A percentile compares a stretch with the other conserved stretches of the same genome.
These are phyloP conservation scores for Lachnellula occidentalis DNA, from an alignment of 2,329 filamentous ascomycete genomes.

Conservation along the genomic window DNA sequence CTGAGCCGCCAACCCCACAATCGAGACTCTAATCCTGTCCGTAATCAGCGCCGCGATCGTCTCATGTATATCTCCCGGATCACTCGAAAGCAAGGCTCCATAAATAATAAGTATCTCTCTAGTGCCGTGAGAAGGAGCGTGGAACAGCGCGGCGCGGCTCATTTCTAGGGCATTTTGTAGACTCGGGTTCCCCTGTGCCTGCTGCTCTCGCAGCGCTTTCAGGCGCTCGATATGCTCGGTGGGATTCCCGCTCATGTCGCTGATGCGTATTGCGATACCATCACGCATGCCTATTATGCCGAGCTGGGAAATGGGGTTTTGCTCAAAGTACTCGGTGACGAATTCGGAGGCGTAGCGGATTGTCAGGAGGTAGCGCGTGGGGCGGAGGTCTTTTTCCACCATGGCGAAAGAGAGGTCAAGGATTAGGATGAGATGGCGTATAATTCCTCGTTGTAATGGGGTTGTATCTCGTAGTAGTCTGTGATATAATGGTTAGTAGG, in stretches of 20 bases:
- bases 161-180: constrained; percentile 95
- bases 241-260: constrained; percentile 87
- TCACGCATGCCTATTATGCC: constrained; percentile 91
- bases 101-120: constrained; percentile 89
- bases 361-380: constrained; percentile 76
- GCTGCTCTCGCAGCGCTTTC: constrained; percentile 56
- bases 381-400: constrained; percentile 89
- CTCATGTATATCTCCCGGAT: constrained; percentile 91
- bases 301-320: constrained; percentile 96
- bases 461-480: constrained; percentile 90
- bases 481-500: constrained; percentile 21
- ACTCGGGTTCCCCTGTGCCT: constrained; percentile 70
- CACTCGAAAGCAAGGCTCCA: constrained; percentile 81
- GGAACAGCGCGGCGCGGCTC: constrained; percentile 85
- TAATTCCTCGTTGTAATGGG: constrained; percentile 91
- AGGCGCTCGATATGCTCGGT: constrained; percentile 79
- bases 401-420: constrained; percentile 91
- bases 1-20: constrained; percentile 87
- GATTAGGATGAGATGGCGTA: constrained; percentile 88
- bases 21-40: constrained; percentile 79
- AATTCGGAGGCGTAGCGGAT: constrained; percentile 82
- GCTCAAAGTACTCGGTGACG: constrained; percentile 92
- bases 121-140: constrained; percentile 89
- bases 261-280: constrained; percentile 78
- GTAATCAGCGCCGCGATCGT: constrained; percentile 74